phyloP scores from a whole-genome alignment of 2,329 filamentous ascomycete species.

The Aspergillus arachidicola region DNA sequence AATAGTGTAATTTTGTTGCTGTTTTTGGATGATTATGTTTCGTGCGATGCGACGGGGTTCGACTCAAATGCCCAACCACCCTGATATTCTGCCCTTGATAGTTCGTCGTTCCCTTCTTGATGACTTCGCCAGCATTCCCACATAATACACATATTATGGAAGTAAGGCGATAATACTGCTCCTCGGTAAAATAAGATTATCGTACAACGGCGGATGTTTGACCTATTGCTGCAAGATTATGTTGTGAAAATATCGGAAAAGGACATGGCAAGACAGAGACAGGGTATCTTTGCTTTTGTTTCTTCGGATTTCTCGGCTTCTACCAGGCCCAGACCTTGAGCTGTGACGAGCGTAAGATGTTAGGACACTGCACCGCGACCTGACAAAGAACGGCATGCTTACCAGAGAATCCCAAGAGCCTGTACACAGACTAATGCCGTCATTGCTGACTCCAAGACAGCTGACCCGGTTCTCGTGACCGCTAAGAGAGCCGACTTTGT shows the following conservation, averaged over 20 bases:
- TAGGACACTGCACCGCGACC: constrained; percentile 8
- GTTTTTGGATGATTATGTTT: constrained; percentile 1
- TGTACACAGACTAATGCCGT: constrained; percentile 98
- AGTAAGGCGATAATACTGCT: constrained; percentile 24
- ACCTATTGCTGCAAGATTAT: constrained; percentile 37
- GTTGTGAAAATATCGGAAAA: constrained; percentile 37
- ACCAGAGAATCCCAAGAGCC: constrained; percentile 99
- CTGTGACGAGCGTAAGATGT: constrained; percentile 46
- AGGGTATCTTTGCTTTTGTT: constrained; percentile 39
- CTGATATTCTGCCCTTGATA: not conserved
- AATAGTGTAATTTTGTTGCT: constrained; percentile 20
- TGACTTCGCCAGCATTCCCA: constrained; percentile 22
- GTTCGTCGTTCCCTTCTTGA: constrained; percentile 15
- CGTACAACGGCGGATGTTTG: constrained; percentile 44
- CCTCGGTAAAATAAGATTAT: constrained; percentile 47
- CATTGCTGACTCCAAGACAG: constrained; percentile 97
- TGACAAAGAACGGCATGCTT: constrained; percentile 48
- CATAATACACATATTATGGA: constrained; percentile 32
- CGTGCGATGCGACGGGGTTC: constrained; percentile 7
- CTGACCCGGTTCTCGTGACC: constrained; percentile 99
- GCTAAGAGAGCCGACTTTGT: constrained; percentile 94
- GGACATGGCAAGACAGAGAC: constrained; percentile 39
- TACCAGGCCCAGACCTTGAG: constrained; percentile 89
- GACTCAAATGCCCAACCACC: not conserved
- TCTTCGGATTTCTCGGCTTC: constrained; percentile 23